A percentile compares a stretch with the other conserved stretches of the same genome.
phyloP scores from a whole-genome alignment of 352 stramenopile species.

The Globisporangium spinosum region DNA sequence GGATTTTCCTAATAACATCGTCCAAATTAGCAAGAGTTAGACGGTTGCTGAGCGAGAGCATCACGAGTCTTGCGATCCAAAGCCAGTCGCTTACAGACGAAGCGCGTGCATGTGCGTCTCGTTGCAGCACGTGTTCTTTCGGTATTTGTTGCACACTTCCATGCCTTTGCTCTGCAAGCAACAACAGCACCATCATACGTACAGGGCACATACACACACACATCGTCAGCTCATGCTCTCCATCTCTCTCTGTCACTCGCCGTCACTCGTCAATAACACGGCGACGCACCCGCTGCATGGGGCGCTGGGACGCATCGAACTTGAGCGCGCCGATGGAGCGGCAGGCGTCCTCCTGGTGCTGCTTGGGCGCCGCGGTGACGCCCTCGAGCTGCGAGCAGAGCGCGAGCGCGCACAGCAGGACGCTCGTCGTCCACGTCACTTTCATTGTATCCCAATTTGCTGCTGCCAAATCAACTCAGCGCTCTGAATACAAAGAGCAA shows the following conservation, averaged over 20 bases:
- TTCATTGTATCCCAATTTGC: constrained; percentile 11
- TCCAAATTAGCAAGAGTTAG: constrained; percentile 2
- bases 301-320: constrained; percentile 54
- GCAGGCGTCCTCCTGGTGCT: constrained; percentile 37
- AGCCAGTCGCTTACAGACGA: constrained; percentile 41
- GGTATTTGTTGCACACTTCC: constrained; percentile 81
- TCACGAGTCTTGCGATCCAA: not conserved
- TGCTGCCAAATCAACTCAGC: not conserved
- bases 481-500: constrained; percentile 2
- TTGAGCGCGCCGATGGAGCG: constrained; percentile 64
- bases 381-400: constrained; percentile 20
- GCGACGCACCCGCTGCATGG: constrained; percentile 59
- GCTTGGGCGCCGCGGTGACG: constrained; percentile 22
- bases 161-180: constrained; percentile 44
- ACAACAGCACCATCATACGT: not conserved
- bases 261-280: not conserved
- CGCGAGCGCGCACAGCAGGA: constrained; percentile 21
- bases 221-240: not conserved
- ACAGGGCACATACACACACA: not conserved
- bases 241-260: not conserved
- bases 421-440: constrained; percentile 16
- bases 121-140: constrained; percentile 80
- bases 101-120: constrained; percentile 59
- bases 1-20: constrained; percentile 52
- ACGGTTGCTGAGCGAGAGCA: not conserved